Evolutionary conservation across 2,329 filamentous ascomycete species (phyloP).

Genomic region (Apiospora rasikravindrae): DNA sequence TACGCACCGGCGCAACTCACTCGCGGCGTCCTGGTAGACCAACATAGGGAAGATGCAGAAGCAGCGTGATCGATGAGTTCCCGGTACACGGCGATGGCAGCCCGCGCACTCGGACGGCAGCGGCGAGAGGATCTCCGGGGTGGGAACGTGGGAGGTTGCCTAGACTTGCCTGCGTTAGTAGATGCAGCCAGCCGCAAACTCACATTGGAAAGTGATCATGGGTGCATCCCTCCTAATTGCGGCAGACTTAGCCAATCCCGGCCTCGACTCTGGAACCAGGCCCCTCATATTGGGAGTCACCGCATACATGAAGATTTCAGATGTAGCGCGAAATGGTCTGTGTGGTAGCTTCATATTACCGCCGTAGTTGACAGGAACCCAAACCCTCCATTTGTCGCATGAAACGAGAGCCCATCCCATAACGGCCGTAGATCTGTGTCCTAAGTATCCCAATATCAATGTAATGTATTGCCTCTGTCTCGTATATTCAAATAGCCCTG

Average conservation of each 20-base stretch:
- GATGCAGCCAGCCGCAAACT: not conserved
- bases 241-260: not conserved
- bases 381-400: not conserved
- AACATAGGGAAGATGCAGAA: conserved; percentile 21
- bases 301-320: not conserved
- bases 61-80: conserved; percentile 1
- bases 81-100: conserved; percentile 7
- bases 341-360: not conserved
- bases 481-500: not conserved
- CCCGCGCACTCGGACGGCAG: conserved; percentile 1
- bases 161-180: conserved; percentile 12
- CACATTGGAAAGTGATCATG: not conserved
- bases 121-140: conserved; percentile 7
- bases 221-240: not conserved
- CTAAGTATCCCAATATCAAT: not conserved
- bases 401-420: not conserved
- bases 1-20: conserved; percentile 19
- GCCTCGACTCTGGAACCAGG: not conserved
- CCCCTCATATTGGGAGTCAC: not conserved
- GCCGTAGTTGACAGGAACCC: not conserved
- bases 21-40: conserved; percentile 16
- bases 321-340: not conserved
- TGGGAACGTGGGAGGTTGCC: conserved; percentile 21
- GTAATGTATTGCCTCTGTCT: not conserved
- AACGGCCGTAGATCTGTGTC: not conserved